Base-by-base conservation (phyloP, 106 monocot genomes). In the Acorus gramineus region DNA sequence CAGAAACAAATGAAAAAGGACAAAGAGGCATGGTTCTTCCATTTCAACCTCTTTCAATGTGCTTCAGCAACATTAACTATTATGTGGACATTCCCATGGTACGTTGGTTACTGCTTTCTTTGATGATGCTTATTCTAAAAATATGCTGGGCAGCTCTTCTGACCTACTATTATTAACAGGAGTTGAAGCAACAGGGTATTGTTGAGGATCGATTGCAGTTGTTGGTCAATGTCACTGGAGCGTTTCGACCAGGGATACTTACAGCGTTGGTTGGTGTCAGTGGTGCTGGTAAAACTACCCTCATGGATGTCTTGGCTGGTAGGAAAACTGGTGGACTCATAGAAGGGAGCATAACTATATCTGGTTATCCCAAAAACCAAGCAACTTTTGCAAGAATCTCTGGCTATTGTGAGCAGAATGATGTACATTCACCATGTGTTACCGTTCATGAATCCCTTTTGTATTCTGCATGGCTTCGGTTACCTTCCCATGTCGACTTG, bases 241-340 rank as follows among this genome's bases (percentile, higher is more conserved):
- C 98, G 69, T 99, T 92, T 73, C 80, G 92, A 59, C 98, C 98
- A 58, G 92, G 92, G 59, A 45, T 99, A 60, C 83, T 99, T 44
- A 99, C 98, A 64, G 98, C 98, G 67, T 77, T 99, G 66, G 98
- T 99, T 67, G 98, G 98, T 53, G 86, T 92, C 13, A 99, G 92
- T 74, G 98, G 92, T 60, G 98, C 92, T 79, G 92, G 98, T 70
- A 99, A 99, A 89, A 99, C 98, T 51, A 99, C 98, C 7, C 76
- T 99, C 13, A 99, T 92, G 92, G 98, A 99, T 84, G 98, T 99
- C 76, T 86, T 99, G 70, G 92, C 92, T 66, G 98, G 98, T 54
- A 76, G 98, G 62, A 99, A 92, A 69, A 92, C 98, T 65, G 98
- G 98, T 69, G 98, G 98, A 58, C 72, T 71, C 47, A 84, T 92